Conservation (phyloP, 495 filamentous ascomycete genomes). For the Bacidia rubella region DNA sequence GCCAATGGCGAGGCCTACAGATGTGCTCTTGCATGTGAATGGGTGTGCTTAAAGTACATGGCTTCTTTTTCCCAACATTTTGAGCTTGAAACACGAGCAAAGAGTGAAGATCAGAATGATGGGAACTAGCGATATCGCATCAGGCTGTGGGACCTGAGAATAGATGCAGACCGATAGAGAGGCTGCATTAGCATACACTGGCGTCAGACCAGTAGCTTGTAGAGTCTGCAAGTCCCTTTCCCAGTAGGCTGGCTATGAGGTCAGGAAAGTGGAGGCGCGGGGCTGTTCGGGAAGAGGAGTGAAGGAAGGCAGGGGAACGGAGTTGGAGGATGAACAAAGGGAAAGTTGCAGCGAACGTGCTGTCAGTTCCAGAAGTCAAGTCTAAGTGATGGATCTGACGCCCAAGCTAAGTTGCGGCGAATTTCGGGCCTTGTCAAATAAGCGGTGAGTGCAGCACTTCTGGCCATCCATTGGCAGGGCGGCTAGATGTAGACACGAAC, state of each 20-base stretch:
- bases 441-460: slow-evolving; percentile 2
- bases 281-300: not conserved
- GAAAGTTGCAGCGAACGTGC: not conserved
- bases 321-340: not conserved
- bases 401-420: not conserved
- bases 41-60: not conserved
- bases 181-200: not conserved
- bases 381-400: not conserved
- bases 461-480: slow-evolving; percentile 3
- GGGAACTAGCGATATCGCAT: not conserved
- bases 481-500: not conserved
- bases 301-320: not conserved
- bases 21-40: not conserved
- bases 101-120: not conserved
- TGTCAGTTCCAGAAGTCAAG: not conserved
- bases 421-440: not conserved
- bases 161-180: not conserved
- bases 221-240: not conserved
- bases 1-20: not conserved
- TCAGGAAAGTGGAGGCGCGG: not conserved
- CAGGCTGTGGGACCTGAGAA: not conserved
- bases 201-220: not conserved
- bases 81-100: not conserved
- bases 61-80: not conserved
- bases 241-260: not conserved